Conservation (phyloP, 192 early-diverging fungal genomes). For the Coemansia aciculifera region DNA sequence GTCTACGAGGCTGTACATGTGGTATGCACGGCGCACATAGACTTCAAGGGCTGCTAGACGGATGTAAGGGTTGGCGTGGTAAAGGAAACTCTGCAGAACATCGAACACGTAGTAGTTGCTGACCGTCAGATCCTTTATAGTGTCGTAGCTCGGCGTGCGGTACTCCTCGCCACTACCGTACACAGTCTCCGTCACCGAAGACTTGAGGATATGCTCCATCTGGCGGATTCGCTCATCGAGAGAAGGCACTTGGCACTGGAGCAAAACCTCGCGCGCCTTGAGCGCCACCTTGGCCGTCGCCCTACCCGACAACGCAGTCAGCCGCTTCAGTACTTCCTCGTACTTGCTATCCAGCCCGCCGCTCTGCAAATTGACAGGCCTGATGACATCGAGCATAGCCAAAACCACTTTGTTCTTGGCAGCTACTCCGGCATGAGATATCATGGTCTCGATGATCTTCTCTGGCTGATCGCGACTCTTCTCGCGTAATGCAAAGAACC, state of each 20-base stretch:
- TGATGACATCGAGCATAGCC: constrained; percentile 77
- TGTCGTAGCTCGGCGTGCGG: constrained; percentile 74
- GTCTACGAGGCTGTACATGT: constrained; percentile 91
- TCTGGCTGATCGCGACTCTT: constrained; percentile 79
- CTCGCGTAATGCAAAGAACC: constrained; percentile 82
- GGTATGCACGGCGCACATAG: constrained; percentile 95
- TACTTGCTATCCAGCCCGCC: constrained; percentile 72
- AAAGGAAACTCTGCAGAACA: constrained; percentile 91
- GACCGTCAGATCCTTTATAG: constrained; percentile 81
- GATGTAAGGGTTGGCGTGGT: constrained; percentile 76
- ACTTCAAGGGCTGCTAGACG: constrained; percentile 89
- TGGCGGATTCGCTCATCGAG: constrained; percentile 82
- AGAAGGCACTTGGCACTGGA: constrained; percentile 89
- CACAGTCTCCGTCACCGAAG: constrained; percentile 72
- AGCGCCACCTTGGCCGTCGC: constrained; percentile 85
- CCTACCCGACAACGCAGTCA: constrained; percentile 76
- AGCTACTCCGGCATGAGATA: constrained; percentile 82
- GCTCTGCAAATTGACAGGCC: constrained; percentile 59
- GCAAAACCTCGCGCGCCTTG: constrained; percentile 93
- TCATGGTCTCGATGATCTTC: constrained; percentile 65
- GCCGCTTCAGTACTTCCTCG: constrained; percentile 71
- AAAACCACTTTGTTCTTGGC: constrained; percentile 78
- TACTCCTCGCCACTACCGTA: constrained; percentile 72
- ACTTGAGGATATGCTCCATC: constrained; percentile 81
- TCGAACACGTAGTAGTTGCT: constrained; percentile 96